Conservation (phyloP, 2,329 filamentous ascomycete species). For the Trichoderma asperellum region DNA sequence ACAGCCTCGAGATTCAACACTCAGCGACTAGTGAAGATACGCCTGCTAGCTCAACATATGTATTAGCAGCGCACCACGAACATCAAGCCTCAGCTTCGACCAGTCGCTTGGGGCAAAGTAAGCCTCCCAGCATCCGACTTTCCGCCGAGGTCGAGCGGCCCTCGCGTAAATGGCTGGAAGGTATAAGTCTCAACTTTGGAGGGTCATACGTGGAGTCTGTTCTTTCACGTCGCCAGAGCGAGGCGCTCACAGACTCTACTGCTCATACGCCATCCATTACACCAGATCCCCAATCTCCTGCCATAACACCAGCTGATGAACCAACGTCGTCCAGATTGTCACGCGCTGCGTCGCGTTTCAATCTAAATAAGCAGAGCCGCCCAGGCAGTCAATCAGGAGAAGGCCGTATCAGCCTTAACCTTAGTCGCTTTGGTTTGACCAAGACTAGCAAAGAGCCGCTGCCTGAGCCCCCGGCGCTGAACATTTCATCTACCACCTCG, state of each 20-base stretch:
- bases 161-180: slow-evolving; percentile 53
- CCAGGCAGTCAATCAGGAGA: slow-evolving; percentile 63
- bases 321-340: slow-evolving; percentile 57
- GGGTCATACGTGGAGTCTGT: slow-evolving; percentile 41
- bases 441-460: slow-evolving; percentile 55
- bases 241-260: slow-evolving; percentile 53
- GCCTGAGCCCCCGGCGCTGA: slow-evolving; percentile 36
- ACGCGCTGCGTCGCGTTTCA: slow-evolving; percentile 60
- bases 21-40: slow-evolving; percentile 29
- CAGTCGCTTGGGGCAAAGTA: slow-evolving; percentile 37
- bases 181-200: slow-evolving; percentile 33
- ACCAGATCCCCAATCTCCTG: slow-evolving; percentile 43
- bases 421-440: slow-evolving; percentile 58
- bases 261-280: slow-evolving; percentile 47
- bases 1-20: slow-evolving; percentile 45
- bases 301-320: slow-evolving; percentile 57
- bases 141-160: slow-evolving; percentile 59
- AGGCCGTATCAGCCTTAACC: slow-evolving; percentile 59
- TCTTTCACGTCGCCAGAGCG: slow-evolving; percentile 55
- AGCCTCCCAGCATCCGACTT: slow-evolving; percentile 57
- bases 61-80: slow-evolving; percentile 33
- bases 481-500: slow-evolving; percentile 36
- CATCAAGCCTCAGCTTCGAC: slow-evolving; percentile 34
- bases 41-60: slow-evolving; percentile 21
- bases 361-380: slow-evolving; percentile 54